Percentiles rank a stretch among this genome's conserved stretches.
These are phyloP conservation scores for Rhododendron henanense DNA, from an alignment of 148 eudicot genomes.

Conservation along the genomic window DNA sequence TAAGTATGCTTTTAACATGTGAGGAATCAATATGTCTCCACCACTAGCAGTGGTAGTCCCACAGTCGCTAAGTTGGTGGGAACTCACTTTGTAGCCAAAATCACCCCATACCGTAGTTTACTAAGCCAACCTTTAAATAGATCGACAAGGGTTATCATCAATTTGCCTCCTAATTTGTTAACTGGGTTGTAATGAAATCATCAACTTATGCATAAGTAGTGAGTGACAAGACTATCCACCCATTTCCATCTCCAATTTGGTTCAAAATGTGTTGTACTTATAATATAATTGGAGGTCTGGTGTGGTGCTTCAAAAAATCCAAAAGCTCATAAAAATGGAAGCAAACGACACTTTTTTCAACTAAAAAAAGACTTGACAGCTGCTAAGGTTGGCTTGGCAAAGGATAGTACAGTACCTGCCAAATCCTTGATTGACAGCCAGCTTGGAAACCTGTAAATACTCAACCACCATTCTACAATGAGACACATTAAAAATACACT, in stretches of 20 bases:
- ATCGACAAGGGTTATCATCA: background rate
- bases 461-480: no score
- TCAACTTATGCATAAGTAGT: background rate
- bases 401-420: no score
- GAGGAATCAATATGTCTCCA: conserved; percentile 37
- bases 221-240: background rate
- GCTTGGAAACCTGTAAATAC: no score
- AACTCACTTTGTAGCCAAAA: conserved; percentile 3
- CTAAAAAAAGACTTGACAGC: no score
- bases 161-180: background rate
- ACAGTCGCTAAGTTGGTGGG: background rate
- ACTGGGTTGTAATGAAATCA: background rate
- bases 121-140: background rate
- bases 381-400: no score
- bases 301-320: no score
- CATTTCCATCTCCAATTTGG: background rate
- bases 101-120: background rate
- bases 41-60: conserved; percentile 9
- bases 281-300: no score
- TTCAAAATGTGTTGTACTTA: no score
- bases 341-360: no score
- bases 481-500: no score
- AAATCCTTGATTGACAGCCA: no score
- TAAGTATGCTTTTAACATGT: conserved; percentile 42
- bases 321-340: no score